Conservation (phyloP, 2,329 filamentous ascomycete genomes). For the Talaromyces islandicus region DNA sequence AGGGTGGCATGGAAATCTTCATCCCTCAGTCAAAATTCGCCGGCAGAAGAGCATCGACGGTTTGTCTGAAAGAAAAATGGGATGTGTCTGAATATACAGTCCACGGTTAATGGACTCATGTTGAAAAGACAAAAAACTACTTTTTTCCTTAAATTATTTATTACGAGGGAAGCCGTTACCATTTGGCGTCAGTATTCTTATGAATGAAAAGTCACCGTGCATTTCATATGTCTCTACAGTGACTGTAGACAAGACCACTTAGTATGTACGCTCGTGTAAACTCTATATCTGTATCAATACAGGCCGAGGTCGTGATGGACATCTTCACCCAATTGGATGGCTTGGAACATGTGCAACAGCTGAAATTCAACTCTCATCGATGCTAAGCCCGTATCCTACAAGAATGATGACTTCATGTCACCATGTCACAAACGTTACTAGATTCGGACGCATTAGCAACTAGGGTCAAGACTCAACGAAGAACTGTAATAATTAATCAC, state of each 20-base stretch:
- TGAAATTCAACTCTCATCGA: too few species aligned
- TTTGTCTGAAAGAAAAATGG: slow-evolving; percentile 35
- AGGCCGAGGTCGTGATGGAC: background rate
- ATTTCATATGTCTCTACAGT: background rate
- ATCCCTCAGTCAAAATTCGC: slow-evolving; percentile 28
- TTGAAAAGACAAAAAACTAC: slow-evolving; percentile 10
- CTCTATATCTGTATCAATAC: background rate
- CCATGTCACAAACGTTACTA: too few species aligned
- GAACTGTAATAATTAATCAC: background rate
- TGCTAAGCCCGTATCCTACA: too few species aligned
- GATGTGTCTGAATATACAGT: slow-evolving; percentile 36
- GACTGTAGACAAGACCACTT: background rate
- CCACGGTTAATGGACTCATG: slow-evolving; percentile 23
- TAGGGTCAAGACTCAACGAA: too few species aligned
- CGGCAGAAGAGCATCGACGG: slow-evolving; percentile 26
- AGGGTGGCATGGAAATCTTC: slow-evolving; percentile 23
- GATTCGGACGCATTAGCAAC: too few species aligned
- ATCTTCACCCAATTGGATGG: background rate
- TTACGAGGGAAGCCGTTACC: slow-evolving; percentile 28
- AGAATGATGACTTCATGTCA: too few species aligned
- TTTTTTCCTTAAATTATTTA: slow-evolving; percentile 11
- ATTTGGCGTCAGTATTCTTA: slow-evolving; percentile 30
- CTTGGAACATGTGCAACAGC: background rate
- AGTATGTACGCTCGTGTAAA: too few species aligned
- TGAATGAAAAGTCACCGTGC: slow-evolving; percentile 30